Evolutionary conservation across 768 basidiomycete species (phyloP), one percentile per base, ranked within the genome.

Genomic region (Nidularia sp.): DNA sequence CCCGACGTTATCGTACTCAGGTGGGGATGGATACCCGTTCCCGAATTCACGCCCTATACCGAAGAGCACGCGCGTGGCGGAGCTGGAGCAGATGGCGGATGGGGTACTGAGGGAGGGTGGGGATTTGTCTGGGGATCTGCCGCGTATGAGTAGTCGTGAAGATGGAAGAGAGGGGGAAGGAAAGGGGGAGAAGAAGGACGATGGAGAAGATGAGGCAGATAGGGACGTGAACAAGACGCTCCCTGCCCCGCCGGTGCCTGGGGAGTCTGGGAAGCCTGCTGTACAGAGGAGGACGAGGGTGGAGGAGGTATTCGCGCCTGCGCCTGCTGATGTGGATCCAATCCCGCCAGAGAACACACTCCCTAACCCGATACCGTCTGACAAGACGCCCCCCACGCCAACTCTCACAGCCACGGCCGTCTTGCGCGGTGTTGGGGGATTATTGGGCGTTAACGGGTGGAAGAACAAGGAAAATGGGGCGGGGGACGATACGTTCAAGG

Each of bases 1-100:
- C 0, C 86, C 87, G 5, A 86, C 85, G 56, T 74, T 75, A 41
- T 80, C 83, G 0, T n/a, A n/a, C n/a, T n/a, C n/a, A n/a, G n/a
- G n/a, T n/a, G n/a, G n/a, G n/a, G n/a, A n/a, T n/a, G n/a, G n/a
- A n/a, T n/a, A n/a, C n/a, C n/a, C n/a, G n/a, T 81, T 75, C 52
- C 8, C n/a, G 8, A 39, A 39, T n/a, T 64, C 69, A 18, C 62
- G 65, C 7, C 65, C 72, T 2, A 48, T 76, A 22, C 61, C 70
- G 32, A 81, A 75, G 69, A 80, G 79, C 59, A 77, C 81, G 53
- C 67, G 81, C n/a, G 87, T 92, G 5, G 80, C 81, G 53, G 72
- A 77, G 54, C 72, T 92, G 49, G 90, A 92, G 68, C 75, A 78
- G 64, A 83, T 93, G 74, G 89, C 86, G 0, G 85, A 81, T 33